Base-by-base conservation (phyloP, 768 basidiomycete species). In the Clitopilus hobsonii region DNA sequence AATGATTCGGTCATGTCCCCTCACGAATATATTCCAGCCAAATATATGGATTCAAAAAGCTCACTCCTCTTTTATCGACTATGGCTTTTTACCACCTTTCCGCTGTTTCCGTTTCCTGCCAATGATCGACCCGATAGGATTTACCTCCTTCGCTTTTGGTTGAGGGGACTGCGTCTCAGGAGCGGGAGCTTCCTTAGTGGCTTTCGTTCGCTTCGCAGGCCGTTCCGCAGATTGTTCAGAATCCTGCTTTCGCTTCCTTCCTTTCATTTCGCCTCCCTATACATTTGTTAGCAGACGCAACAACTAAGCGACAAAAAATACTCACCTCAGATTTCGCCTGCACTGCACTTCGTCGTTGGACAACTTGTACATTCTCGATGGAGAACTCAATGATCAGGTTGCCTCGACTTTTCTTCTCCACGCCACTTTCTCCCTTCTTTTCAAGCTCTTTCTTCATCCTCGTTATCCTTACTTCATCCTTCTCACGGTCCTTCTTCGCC, bases 351-450 rank as follows among this genome's bases (percentile, higher is more conserved):
- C 94, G 77, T 54, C 92, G 76, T 59, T 89, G 88, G 32, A 94
- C 86, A 26, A 95, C 92, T 70, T 94, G 89, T 18, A 91, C 74
- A 64, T 98, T 98, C 74, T 98, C 94, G 51, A 98, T 93, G 36
- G 93, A 94, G 69, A 97, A 97, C 71, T 98, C 95, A n/a, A 94
- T 84, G 62, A 96, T 87, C 57, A 97, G 69, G 16, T 74, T 73
- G 32, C 76, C 81, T 45, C 74, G 75, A 16, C 67, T 71, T 56
- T 72, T 77, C 55, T 73, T 79, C 13, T 27, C 26, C 16, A 29
- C 23, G 32, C 61, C 62, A 20, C 41, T 45, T 11, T 45, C 41
- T 41, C 59, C 64, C 5, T 60, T 70, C 48, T 76, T 78, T 57
- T 80, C 79, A 13, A 72, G 69, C 63, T 86, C 83, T 23, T 76